phyloP scores from a whole-genome alignment of 768 basidiomycete species.

The Rhodotorula taiwanensis region DNA sequence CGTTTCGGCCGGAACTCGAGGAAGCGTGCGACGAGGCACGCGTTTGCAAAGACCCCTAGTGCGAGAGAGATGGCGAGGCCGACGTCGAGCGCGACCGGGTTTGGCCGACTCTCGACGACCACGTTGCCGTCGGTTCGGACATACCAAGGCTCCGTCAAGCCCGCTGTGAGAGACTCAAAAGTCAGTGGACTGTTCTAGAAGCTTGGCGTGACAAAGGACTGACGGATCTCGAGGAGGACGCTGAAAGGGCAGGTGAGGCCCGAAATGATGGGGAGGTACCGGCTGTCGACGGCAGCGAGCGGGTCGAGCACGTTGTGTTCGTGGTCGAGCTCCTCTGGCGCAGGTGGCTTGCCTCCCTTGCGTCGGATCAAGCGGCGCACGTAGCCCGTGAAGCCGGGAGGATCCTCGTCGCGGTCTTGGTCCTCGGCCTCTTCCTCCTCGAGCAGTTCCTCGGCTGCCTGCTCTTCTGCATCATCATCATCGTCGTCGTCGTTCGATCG shows the following conservation, averaged over 20 bases:
- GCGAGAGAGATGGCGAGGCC: constrained; percentile 62
- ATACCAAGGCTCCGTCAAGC: constrained; percentile 22
- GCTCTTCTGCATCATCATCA: not conserved
- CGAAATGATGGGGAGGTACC: constrained; percentile 4
- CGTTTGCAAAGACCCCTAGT: constrained; percentile 62
- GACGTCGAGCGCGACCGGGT: constrained; percentile 50
- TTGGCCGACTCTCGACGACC: constrained; percentile 15
- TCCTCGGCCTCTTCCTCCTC: not conserved
- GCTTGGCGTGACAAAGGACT: not conserved
- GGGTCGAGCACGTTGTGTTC: not conserved
- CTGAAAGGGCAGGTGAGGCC: constrained; percentile 6
- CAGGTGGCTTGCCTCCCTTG: not conserved
- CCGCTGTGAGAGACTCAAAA: constrained; percentile 4
- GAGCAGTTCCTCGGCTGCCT: not conserved
- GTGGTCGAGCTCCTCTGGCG: not conserved
- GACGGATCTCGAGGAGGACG: constrained; percentile 11
- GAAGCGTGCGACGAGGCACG: constrained; percentile 62
- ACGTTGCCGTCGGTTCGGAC: not conserved
- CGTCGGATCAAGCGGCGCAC: not conserved
- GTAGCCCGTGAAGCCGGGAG: not conserved
- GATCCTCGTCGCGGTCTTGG: not conserved
- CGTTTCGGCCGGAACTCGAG: constrained; percentile 49
- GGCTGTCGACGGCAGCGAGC: not conserved
- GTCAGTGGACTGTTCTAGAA: not conserved
- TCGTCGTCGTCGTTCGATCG: not conserved